These are phyloP conservation scores for Cordia subcordata DNA, from an alignment of 257 asterid genomes.

Conservation along the genomic window DNA sequence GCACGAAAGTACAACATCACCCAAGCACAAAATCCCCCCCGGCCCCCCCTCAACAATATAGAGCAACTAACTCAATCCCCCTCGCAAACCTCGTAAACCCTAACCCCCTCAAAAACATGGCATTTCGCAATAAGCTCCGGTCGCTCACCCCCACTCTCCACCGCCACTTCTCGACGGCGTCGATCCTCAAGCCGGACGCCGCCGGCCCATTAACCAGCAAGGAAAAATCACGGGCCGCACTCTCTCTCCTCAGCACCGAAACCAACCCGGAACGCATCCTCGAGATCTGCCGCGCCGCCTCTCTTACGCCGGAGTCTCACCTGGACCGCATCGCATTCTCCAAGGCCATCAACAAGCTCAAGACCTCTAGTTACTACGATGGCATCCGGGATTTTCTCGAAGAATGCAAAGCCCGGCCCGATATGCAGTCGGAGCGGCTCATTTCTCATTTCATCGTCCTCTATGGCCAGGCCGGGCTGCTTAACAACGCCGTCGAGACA, in stretches of 20 bases:
- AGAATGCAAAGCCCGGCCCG: slow-evolving; percentile 45
- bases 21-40: too few relatives aligned
- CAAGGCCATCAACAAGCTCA: slow-evolving; percentile 52
- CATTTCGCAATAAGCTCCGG: slow-evolving; percentile 49
- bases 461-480: slow-evolving; percentile 70
- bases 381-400: slow-evolving; percentile 51
- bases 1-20: too few relatives aligned
- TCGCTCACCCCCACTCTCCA: slow-evolving; percentile 14
- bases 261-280: slow-evolving; percentile 73
- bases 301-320: slow-evolving; percentile 60
- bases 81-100: background rate
- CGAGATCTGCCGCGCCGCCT: slow-evolving; percentile 69
- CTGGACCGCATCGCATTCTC: slow-evolving; percentile 67
- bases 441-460: slow-evolving; percentile 53
- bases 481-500: slow-evolving; percentile 45
- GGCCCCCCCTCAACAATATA: too few relatives aligned
- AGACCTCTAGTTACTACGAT: slow-evolving; percentile 34
- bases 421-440: slow-evolving; percentile 37
- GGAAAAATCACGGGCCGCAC: slow-evolving; percentile 62
- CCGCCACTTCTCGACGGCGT: slow-evolving; percentile 36
- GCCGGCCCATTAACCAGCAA: slow-evolving; percentile 35
- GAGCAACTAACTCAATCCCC: background rate
- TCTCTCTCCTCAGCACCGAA: slow-evolving; percentile 64
- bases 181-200: slow-evolving; percentile 40
- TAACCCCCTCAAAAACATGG: slow-evolving; percentile 31